Conservation (phyloP, 2,329 filamentous ascomycete species). For the Colletotrichum navitas region DNA sequence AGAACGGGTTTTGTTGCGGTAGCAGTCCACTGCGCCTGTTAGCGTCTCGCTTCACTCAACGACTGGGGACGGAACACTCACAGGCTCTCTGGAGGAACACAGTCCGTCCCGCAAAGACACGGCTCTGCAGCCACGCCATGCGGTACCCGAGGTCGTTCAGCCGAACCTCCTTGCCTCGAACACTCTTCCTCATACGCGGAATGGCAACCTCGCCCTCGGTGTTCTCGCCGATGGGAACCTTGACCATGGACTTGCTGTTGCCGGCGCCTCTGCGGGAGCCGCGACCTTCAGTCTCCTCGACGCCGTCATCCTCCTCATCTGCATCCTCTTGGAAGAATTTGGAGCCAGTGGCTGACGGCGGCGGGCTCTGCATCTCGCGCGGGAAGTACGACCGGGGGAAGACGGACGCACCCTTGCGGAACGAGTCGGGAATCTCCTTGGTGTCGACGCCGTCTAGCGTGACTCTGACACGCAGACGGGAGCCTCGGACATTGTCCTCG, state of each 20-base stretch:
- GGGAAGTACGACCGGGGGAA: constrained; percentile 94
- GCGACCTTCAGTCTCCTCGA: constrained; percentile 64
- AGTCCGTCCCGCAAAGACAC: constrained; percentile 87
- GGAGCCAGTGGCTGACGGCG: constrained; percentile 79
- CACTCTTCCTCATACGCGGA: constrained; percentile 77
- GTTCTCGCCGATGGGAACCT: constrained; percentile 77
- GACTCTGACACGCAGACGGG: constrained; percentile 87
- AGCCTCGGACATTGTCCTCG: constrained; percentile 86
- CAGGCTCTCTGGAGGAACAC: constrained; percentile 91
- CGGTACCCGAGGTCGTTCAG: constrained; percentile 94
- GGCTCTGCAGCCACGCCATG: constrained; percentile 96
- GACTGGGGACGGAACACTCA: constrained; percentile 65
- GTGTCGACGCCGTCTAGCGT: constrained; percentile 95
- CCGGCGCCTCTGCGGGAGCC: constrained; percentile 52
- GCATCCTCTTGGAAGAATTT: constrained; percentile 79
- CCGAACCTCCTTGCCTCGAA: constrained; percentile 85
- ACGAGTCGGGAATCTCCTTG: constrained; percentile 95
- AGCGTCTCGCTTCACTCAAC: constrained; percentile 12
- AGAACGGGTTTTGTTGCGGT: constrained; percentile 89
- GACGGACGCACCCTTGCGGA: constrained; percentile 89
- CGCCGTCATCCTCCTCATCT: constrained; percentile 69
- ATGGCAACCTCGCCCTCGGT: constrained; percentile 79
- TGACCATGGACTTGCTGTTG: constrained; percentile 61
- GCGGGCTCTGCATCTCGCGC: constrained; percentile 90
- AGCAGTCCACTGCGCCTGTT: constrained; percentile 81